phyloP scores from a whole-genome alignment of 192 early-diverging fungal species.

The Rhizophagus sp. region DNA sequence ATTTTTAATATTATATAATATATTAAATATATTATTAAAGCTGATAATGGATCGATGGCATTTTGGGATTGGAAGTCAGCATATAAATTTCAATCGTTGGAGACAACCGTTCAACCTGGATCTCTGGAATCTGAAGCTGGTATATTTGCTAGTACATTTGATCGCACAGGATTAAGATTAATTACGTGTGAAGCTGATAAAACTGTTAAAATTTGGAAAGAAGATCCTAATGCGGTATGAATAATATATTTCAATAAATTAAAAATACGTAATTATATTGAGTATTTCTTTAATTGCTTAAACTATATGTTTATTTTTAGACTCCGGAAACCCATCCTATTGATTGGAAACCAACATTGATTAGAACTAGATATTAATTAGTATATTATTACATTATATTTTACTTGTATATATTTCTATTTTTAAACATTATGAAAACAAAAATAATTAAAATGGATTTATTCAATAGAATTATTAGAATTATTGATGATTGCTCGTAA shows the following conservation, averaged over 20 bases:
- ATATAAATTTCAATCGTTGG: conserved; percentile 90
- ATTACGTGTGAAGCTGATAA: conserved; percentile 99
- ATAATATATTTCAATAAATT: background rate
- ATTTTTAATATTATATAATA: background rate
- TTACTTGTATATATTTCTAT: background rate
- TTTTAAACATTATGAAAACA: background rate
- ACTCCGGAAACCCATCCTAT: conserved; percentile 56
- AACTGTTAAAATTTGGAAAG: conserved; percentile 97
- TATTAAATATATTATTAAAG: conserved; percentile 39
- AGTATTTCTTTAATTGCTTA: background rate
- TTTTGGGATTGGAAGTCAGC: conserved; percentile 98
- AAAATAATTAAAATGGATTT: too few species aligned
- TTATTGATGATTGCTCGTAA: too few species aligned
- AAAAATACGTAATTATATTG: too few species aligned
- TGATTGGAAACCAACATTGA: conserved; percentile 55
- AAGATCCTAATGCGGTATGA: conserved; percentile 75
- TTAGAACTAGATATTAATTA: conserved; percentile 46
- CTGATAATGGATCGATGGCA: conserved; percentile 93
- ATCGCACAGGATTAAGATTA: conserved; percentile 89
- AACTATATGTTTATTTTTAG: conserved; percentile 28
- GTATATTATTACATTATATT: background rate
- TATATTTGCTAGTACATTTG: conserved; percentile 94
- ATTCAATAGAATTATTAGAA: too few species aligned
- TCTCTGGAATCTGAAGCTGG: conserved; percentile 95
- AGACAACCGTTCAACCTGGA: conserved; percentile 90